Evolutionary conservation across 2,329 filamentous ascomycete species (phyloP), one percentile per base, ranked within the genome.

Genomic region (Calycina herbarum): DNA sequence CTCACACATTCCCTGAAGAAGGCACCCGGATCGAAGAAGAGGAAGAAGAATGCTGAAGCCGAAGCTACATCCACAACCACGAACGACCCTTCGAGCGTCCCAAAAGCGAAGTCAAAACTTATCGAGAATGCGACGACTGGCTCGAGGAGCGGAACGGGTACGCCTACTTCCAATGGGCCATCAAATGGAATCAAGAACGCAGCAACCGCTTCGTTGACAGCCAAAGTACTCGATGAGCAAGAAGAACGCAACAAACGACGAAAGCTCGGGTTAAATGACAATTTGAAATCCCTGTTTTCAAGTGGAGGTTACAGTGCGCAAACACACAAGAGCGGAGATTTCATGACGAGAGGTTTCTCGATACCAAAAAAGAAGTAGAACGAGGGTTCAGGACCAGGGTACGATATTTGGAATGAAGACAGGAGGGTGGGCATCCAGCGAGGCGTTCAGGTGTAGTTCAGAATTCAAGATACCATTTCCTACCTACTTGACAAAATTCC

Each of bases 1-100:
- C 81, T 98, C 31, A 87, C 93, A 1, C 95, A 99, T 76, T 93
- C 89, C 0, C 79, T 98, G 42, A 98, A 97, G 79, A 97, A 97
- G 77, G 89, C 81, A 0, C 82, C 81, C 0, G 81, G 79, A 40
- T 87, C 87, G 73, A 93, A 93, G 80, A 89, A 93, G 78, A 93
- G 93, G 79, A 93, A 93, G 81, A 85, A 86, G 62, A 82, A 81
- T 7, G 81, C 83, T 42, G 78, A 76, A 61, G 33, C 54, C 5
- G 66, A 61, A 6, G 61, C 68, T 7, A 66, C 67, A 38, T 67
- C 61, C 24, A 73, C 71, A 38, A 62, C 64, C 13, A 72, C 74
- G 31, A 73, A 70, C 56, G 54, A 27, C 62, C 73, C 70, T 45
- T 72, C 67, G 27, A 69, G 66, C 2, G 74, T 71, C n/a, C 70